phyloP scores from a whole-genome alignment of 139 green algal genomes.

The Volvox reticuliferus region DNA sequence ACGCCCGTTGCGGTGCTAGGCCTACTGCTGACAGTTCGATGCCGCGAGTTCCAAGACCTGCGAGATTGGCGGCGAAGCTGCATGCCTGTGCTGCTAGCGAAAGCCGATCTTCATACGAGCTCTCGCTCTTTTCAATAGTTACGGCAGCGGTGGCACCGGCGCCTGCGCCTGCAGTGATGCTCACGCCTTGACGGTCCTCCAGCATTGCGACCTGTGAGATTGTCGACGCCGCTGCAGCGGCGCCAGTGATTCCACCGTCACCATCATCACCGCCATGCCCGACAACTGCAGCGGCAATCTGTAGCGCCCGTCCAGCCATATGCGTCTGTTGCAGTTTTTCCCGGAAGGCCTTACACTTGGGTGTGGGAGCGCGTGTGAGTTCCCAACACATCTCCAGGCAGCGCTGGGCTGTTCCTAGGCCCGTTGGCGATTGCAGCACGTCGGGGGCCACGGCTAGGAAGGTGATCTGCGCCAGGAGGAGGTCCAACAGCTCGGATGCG shows the following conservation, averaged over 20 bases:
- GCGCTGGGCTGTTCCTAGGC: constrained; percentile 26
- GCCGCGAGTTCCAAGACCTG: not conserved
- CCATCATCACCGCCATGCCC: not conserved
- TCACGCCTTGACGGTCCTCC: not conserved
- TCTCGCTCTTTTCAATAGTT: not conserved
- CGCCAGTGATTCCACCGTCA: not conserved
- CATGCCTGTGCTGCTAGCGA: constrained; percentile 7
- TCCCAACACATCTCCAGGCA: constrained; percentile 37
- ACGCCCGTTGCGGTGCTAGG: constrained; percentile 33
- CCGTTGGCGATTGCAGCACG: not conserved
- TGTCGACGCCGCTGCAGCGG: not conserved
- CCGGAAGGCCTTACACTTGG: constrained; percentile 27
- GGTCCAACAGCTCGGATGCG: not conserved
- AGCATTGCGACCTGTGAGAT: not conserved
- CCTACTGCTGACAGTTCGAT: constrained; percentile 21
- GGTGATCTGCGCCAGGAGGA: not conserved
- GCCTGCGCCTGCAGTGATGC: not conserved
- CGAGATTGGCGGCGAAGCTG: constrained; percentile 23
- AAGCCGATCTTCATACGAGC: constrained; percentile 11
- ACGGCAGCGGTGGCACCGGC: no score
- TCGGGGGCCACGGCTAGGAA: not conserved
- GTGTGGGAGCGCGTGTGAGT: constrained; percentile 6
- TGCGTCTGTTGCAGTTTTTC: constrained; percentile 6
- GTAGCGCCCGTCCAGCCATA: not conserved
- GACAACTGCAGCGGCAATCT: not conserved